Conservation (phyloP, 1,139 yeast species). For the Lodderomyces pseudojiufengensis region DNA sequence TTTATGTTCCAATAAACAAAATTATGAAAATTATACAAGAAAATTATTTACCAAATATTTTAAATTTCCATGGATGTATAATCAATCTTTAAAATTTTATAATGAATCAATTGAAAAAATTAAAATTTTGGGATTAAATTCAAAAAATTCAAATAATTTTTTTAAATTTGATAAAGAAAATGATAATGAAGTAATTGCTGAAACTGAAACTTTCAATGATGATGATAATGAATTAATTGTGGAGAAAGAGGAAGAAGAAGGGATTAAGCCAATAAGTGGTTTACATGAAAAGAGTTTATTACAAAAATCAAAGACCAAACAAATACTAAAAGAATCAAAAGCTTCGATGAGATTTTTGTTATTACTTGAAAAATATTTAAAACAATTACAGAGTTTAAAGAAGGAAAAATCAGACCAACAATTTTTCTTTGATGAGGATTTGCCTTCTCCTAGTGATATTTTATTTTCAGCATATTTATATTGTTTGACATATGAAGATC, state of each 20-base stretch:
- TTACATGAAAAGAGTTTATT: conserved; percentile 49
- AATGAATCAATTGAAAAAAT: conserved; percentile 47
- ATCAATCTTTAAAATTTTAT: conserved; percentile 59
- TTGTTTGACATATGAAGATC: conserved; percentile 27
- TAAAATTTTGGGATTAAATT: conserved; percentile 34
- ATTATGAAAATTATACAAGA: conserved; percentile 65
- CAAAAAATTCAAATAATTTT: conserved; percentile 23
- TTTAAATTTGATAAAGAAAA: conserved; percentile 19
- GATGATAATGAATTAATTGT: conserved; percentile 15
- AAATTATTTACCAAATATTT: conserved; percentile 54
- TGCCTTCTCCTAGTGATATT: conserved; percentile 15
- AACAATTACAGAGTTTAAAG: conserved; percentile 21
- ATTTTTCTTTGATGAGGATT: conserved; percentile 7
- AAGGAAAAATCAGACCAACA: conserved; percentile 10
- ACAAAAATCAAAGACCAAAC: conserved; percentile 38
- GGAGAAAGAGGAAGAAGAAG: conserved; percentile 13
- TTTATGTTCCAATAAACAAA: conserved; percentile 54
- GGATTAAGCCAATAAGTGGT: conserved; percentile 43
- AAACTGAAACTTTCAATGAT: conserved; percentile 29
- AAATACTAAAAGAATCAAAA: conserved; percentile 45
- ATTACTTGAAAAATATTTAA: conserved; percentile 32
- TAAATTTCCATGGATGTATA: conserved; percentile 86
- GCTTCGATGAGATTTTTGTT: conserved; percentile 51
- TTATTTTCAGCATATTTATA: conserved; percentile 40
- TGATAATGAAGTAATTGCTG: conserved; percentile 17